phyloP scores from a whole-genome alignment of 371 early-diverging fungal species.

The Mucor lusitanicus region DNA sequence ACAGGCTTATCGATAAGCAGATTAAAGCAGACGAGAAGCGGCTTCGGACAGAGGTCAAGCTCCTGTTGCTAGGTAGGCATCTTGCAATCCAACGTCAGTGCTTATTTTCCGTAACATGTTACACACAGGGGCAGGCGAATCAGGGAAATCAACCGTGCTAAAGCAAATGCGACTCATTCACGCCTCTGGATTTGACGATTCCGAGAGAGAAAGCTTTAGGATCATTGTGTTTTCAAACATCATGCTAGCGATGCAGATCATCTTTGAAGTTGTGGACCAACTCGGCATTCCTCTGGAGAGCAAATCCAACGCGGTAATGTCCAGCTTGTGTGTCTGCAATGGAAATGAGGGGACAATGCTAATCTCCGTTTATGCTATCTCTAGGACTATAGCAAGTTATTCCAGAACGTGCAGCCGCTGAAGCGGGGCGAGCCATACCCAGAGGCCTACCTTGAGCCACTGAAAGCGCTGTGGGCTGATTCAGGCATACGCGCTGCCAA shows the following conservation, averaged over 20 bases:
- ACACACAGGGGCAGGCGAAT: constrained; percentile 83
- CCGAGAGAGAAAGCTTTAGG: constrained; percentile 75
- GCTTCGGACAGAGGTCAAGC: constrained; percentile 81
- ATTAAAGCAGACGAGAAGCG: constrained; percentile 75
- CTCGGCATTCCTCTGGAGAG: constrained; percentile 16
- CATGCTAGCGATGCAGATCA: constrained; percentile 65
- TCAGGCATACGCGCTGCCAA: constrained; percentile 73
- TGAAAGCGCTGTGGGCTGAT: constrained; percentile 82
- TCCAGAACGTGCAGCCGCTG: constrained; percentile 36
- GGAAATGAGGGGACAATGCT: not conserved
- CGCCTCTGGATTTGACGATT: constrained; percentile 79
- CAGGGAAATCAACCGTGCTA: constrained; percentile 89
- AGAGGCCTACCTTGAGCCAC: constrained; percentile 68
- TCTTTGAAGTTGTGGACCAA: constrained; percentile 62
- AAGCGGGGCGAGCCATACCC: constrained; percentile 61
- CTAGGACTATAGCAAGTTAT: constrained; percentile 30
- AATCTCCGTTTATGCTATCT: not conserved
- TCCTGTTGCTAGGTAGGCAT: constrained; percentile 72
- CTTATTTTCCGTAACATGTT: constrained; percentile 2
- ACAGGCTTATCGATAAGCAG: constrained; percentile 78
- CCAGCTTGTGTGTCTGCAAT: not conserved
- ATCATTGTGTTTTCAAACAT: constrained; percentile 80
- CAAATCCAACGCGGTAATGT: constrained; percentile 3
- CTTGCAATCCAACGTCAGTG: not conserved
- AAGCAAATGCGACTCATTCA: constrained; percentile 95